phyloP scores from a whole-genome alignment of 371 early-diverging fungal species.

The Paraphysoderma sedebokerense region DNA sequence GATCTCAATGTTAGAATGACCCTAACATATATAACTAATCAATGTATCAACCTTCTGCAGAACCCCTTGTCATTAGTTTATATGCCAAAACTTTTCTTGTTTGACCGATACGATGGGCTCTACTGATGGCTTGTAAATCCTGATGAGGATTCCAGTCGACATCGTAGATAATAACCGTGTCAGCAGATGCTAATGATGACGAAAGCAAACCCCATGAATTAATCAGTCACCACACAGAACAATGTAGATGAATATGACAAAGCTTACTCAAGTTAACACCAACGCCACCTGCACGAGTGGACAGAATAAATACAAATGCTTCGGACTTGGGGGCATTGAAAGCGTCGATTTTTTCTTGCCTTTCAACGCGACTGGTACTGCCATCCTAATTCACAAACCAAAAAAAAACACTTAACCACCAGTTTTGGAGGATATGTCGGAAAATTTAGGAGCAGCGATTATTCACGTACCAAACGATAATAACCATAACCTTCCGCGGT shows the following conservation, averaged over 20 bases:
- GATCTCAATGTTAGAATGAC: conserved; percentile 9
- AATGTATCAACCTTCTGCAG: conserved; percentile 25
- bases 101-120: conserved; percentile 93
- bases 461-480: too few species aligned
- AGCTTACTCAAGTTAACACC: conserved; percentile 92
- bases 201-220: too few species aligned
- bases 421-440: too few species aligned
- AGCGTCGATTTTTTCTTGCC: conserved; percentile 59
- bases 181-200: too few species aligned
- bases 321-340: conserved; percentile 61
- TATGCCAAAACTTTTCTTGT: conserved; percentile 65
- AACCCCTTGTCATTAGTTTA: conserved; percentile 64
- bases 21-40: conserved; percentile 8
- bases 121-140: conserved; percentile 76
- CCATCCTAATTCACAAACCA: too few species aligned
- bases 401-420: too few species aligned
- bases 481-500: conserved; percentile 20
- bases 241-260: too few species aligned
- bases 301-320: conserved; percentile 59
- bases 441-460: too few species aligned
- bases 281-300: conserved; percentile 83
- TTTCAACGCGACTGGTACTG: conserved; percentile 29
- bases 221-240: too few species aligned
- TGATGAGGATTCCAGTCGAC: conserved; percentile 90
- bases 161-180: conserved; percentile 87